Percentiles rank a stretch among this genome's conserved stretches.
Evolutionary conservation across 176 grass and related monocot species (phyloP).

Genomic region (Pontederia paniculata): DNA sequence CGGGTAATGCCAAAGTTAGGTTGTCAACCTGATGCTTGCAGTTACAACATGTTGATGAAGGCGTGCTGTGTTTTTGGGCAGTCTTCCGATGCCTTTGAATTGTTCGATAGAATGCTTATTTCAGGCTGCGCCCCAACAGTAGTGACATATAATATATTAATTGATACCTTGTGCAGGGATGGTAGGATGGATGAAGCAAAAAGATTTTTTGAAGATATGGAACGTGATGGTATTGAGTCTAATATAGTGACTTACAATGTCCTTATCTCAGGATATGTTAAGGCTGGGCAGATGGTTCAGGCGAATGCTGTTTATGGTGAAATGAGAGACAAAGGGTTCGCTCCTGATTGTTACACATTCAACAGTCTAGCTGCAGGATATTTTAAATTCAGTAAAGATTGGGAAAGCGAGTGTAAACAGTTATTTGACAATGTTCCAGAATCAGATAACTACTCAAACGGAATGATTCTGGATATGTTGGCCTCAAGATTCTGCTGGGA

Average conservation of each 20-base stretch:
- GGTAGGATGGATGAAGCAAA: constrained; percentile 64
- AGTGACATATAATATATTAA: constrained; percentile 75
- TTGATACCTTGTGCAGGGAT: constrained; percentile 38
- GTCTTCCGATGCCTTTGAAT: constrained; percentile 39
- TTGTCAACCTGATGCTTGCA: constrained; percentile 36
- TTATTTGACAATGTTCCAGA: constrained; percentile 28
- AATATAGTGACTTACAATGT: constrained; percentile 80
- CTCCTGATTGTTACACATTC: constrained; percentile 75
- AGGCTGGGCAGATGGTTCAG: constrained; percentile 51
- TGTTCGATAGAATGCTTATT: constrained; percentile 51
- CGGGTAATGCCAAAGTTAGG: constrained; percentile 43
- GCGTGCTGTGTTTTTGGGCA: constrained; percentile 42
- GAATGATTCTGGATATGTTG: constrained; percentile 35
- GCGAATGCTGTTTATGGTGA: constrained; percentile 36
- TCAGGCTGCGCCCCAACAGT: constrained; percentile 26
- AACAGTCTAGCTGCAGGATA: constrained; percentile 67
- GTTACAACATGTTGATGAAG: constrained; percentile 90
- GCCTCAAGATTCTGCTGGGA: constrained; percentile 67
- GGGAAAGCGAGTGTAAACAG: constrained; percentile 4
- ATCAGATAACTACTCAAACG: constrained; percentile 24
- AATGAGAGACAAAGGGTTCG: constrained; percentile 50
- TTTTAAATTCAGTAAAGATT: constrained; percentile 48
- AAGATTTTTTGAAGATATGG: constrained; percentile 52
- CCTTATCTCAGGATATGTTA: constrained; percentile 75
- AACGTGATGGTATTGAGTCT: constrained; percentile 31